Evolutionary conservation across 202 grass and related monocot species (phyloP).

Genomic region (Setaria italica): DNA sequence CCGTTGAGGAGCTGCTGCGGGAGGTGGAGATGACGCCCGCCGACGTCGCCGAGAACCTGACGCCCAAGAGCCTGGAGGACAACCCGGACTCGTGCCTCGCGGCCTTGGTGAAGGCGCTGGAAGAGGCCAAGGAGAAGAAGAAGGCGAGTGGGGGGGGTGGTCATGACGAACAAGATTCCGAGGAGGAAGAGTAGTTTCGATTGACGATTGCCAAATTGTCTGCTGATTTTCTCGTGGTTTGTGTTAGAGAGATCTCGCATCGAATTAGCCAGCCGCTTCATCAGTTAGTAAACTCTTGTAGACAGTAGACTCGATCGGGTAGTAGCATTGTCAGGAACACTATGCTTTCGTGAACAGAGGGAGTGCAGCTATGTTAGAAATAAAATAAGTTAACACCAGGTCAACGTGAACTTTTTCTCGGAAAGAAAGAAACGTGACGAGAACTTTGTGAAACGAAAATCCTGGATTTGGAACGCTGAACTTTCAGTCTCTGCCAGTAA

Average conservation of each 20-base stretch:
- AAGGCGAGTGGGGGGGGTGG: background rate
- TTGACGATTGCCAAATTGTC: background rate
- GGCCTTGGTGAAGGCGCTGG: conserved; percentile 47
- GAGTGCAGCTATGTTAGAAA: background rate
- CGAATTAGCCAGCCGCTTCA: background rate
- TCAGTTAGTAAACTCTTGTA: too few relatives aligned
- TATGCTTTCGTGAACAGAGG: background rate
- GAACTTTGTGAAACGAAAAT: background rate
- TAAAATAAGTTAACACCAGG: background rate
- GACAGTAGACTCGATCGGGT: too few relatives aligned
- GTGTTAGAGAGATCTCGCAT: background rate
- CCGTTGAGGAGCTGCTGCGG: conserved; percentile 29
- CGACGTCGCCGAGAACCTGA: conserved; percentile 72
- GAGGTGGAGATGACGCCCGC: conserved; percentile 61
- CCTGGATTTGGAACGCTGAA: background rate
- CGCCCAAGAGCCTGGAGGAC: conserved; percentile 48
- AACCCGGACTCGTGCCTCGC: conserved; percentile 43
- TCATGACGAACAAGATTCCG: background rate
- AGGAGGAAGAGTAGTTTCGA: background rate
- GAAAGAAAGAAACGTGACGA: background rate
- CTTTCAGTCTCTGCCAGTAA: background rate
- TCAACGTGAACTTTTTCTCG: background rate
- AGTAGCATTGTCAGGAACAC: background rate
- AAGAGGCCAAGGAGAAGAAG: conserved; percentile 43
- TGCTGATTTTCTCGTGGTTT: background rate